Evolutionary conservation across 1,284 basidiomycete genomes (phyloP).

Genomic region (Ganoderma meredithae): DNA sequence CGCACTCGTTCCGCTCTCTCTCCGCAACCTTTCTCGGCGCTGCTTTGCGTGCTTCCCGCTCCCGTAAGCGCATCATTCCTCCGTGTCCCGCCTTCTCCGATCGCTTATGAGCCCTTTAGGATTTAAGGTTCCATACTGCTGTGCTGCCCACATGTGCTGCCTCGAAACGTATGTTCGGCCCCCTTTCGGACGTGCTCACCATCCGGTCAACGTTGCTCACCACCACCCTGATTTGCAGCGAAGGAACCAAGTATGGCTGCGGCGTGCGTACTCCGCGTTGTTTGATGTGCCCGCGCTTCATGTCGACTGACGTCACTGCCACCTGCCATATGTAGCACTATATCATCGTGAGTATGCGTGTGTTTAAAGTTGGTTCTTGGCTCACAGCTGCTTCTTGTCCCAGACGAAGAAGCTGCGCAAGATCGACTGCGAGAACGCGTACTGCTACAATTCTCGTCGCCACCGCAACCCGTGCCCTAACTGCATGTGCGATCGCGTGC

Average conservation of each 20-base stretch:
- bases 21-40: slow-evolving; percentile 17
- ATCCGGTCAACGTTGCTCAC: slow-evolving; percentile 17
- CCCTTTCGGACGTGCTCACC: slow-evolving; percentile 27
- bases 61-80: slow-evolving; percentile 31
- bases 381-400: slow-evolving; percentile 26
- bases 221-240: slow-evolving; percentile 51
- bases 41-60: slow-evolving; percentile 18
- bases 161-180: slow-evolving; percentile 67
- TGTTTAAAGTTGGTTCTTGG: slow-evolving; percentile 11
- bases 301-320: slow-evolving; percentile 34
- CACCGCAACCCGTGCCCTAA: slow-evolving; percentile 63
- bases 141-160: slow-evolving; percentile 64
- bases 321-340: slow-evolving; percentile 53
- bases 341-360: slow-evolving; percentile 50
- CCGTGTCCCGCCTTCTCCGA: slow-evolving; percentile 24
- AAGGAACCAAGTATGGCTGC: slow-evolving; percentile 79
- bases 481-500: slow-evolving; percentile 61
- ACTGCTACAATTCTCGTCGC: slow-evolving; percentile 62
- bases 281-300: slow-evolving; percentile 23
- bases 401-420: slow-evolving; percentile 67
- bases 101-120: slow-evolving; percentile 29
- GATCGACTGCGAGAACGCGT: slow-evolving; percentile 65
- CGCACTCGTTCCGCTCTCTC: slow-evolving; percentile 16
- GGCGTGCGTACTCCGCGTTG: slow-evolving; percentile 54
- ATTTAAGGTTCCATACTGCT: slow-evolving; percentile 33